phyloP scores from a whole-genome alignment of 495 filamentous ascomycete species.

The Podospora pseudoanserina region DNA sequence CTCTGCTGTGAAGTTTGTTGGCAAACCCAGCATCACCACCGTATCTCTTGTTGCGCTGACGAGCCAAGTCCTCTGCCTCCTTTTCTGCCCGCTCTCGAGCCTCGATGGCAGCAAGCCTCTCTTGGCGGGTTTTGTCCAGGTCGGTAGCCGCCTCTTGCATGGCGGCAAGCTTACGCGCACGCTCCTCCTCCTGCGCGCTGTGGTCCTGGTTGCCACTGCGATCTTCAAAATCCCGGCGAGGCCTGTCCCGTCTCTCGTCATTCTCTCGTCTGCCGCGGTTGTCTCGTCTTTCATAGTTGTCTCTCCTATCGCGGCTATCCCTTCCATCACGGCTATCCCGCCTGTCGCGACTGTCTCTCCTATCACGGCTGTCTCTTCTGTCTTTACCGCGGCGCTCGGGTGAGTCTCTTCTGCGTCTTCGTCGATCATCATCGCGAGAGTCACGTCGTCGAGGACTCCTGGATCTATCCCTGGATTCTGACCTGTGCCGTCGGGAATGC shows the following conservation, averaged over 20 bases:
- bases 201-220: conserved; percentile 11
- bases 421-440: conserved; percentile 30
- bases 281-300: conserved; percentile 16
- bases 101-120: conserved; percentile 64
- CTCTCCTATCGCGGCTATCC: conserved; percentile 9
- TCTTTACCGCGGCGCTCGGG: conserved; percentile 21
- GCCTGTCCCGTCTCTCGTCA: conserved; percentile 24
- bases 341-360: neutral
- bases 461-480: conserved; percentile 39
- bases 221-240: conserved; percentile 29
- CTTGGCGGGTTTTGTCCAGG: conserved; percentile 69
- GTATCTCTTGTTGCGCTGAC: conserved; percentile 54
- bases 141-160: conserved; percentile 85
- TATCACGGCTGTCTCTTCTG: conserved; percentile 3
- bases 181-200: conserved; percentile 38
- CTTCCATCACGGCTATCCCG: conserved; percentile 11
- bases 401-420: conserved; percentile 35
- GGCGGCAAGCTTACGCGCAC: conserved; percentile 67
- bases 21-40: conserved; percentile 63
- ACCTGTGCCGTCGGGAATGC: conserved; percentile 36
- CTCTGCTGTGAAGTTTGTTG: conserved; percentile 55
- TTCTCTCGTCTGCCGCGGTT: conserved; percentile 17
- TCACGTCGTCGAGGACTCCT: conserved; percentile 31
- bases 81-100: conserved; percentile 59
- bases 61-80: conserved; percentile 60